These are phyloP conservation scores for Aleurites moluccanus DNA, from an alignment of 441 rosid genomes.

Conservation along the genomic window DNA sequence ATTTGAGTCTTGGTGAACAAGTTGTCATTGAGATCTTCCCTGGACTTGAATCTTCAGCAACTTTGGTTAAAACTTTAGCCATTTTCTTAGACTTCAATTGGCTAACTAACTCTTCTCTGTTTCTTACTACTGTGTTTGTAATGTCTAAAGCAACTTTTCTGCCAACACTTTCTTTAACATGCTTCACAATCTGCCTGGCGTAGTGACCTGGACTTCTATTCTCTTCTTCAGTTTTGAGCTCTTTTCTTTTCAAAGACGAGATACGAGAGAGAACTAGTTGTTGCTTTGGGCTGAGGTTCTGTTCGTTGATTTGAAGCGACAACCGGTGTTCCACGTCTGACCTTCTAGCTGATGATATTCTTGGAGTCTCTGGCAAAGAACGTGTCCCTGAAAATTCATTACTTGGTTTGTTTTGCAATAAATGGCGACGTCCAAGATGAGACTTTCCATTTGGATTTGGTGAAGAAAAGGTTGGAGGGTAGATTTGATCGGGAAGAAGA, in stretches of 20 bases:
- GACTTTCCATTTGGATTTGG: constrained; percentile 38
- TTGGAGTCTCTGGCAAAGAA: constrained; percentile 82
- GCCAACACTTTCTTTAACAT: constrained; percentile 63
- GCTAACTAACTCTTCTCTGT: constrained; percentile 40
- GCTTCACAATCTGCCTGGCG: constrained; percentile 66
- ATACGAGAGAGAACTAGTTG: constrained; percentile 46
- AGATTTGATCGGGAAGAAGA: constrained; percentile 57
- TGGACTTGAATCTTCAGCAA: constrained; percentile 31
- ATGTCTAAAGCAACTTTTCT: constrained; percentile 67
- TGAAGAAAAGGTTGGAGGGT: constrained; percentile 39
- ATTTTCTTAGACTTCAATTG: constrained; percentile 42
- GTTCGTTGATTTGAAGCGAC: constrained; percentile 80
- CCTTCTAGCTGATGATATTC: constrained; percentile 65
- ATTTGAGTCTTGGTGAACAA: constrained; percentile 54
- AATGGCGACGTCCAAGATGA: constrained; percentile 21
- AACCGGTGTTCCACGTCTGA: constrained; percentile 75
- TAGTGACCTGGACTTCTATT: constrained; percentile 49
- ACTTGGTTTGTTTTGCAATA: constrained; percentile 25
- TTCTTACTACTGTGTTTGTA: constrained; percentile 53
- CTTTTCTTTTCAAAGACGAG: constrained; percentile 42
- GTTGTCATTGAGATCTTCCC: constrained; percentile 38
- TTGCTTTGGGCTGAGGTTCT: constrained; percentile 43
- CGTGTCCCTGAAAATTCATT: constrained; percentile 43
- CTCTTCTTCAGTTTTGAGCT: constrained; percentile 48
- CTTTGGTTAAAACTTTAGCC: constrained; percentile 18